Evolutionary conservation across 2,329 filamentous ascomycete genomes (phyloP), one percentile per base, ranked within the genome.

Genomic region (Pseudocercospora musae): DNA sequence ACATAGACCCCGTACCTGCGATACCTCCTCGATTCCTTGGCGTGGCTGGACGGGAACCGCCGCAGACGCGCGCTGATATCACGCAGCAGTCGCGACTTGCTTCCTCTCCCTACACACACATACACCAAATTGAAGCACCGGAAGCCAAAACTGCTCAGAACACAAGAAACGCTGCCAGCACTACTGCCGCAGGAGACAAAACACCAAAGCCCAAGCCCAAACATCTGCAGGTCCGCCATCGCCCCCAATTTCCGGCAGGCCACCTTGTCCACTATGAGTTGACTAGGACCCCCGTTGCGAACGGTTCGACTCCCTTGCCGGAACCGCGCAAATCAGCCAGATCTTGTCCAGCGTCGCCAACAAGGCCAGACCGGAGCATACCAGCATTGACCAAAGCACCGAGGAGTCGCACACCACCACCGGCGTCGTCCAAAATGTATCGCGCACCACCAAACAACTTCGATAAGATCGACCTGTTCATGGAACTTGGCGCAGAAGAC

Each of bases 401-500:
- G 10, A 33, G 20, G 31, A 40, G 31, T 52, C 15, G 29, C 25
- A 31, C 58, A 46, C 13, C 50, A 54, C 27, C 58, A 27, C 13
- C 59, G 23, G 25, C 52, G 49, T 21, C 52, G 10, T 18, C 40
- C 44, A 50, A 25, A 13, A 52, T 49, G 60, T 42, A 23, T n/a
- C 42, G 49, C n/a, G 50, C 50, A 42, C 13, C 56, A 10, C 59
- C 20, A 37, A 42, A 44, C 21, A 40, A 61, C 52, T 27, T 33
- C 53, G 20, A 40, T 20, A 40, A 55, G 48, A 44, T 33, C 55
- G 71, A 74, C 60, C 59, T 73, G 49, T 74, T 74, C 64, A 61
- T 73, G 54, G 69, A 71, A 58, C 67, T 73, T 40, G 72, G 70
- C 44, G 40, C 66, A 57, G 68, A 72, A 58, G 62, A 54, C 60